phyloP scores from a whole-genome alignment of 495 filamentous ascomycete genomes.

The Cercophora scortea region DNA sequence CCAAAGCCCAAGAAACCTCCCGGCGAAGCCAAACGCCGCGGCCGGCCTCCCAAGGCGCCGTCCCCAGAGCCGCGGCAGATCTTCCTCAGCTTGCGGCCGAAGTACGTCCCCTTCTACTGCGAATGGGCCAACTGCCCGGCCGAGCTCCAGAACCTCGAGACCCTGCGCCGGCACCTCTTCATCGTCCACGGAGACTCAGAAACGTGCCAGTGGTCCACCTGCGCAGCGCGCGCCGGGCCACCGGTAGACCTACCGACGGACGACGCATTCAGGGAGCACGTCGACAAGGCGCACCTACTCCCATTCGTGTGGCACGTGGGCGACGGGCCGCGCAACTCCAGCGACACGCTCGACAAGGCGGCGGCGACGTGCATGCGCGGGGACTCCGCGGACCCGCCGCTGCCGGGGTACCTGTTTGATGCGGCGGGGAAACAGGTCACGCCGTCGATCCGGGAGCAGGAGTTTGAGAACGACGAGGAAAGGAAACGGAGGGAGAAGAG shows the following conservation, averaged over 20 bases:
- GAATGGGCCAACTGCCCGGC: constrained; percentile 48
- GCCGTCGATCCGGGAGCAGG: constrained; percentile 27
- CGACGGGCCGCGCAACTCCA: constrained; percentile 47
- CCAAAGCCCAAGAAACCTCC: constrained; percentile 9
- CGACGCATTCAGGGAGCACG: constrained; percentile 49
- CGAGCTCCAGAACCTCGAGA: constrained; percentile 67
- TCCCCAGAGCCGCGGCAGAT: constrained; percentile 13
- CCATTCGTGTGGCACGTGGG: constrained; percentile 56
- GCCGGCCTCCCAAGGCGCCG: constrained; percentile 14
- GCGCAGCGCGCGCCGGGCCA: constrained; percentile 3
- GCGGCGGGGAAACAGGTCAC: constrained; percentile 35
- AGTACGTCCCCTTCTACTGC: constrained; percentile 24
- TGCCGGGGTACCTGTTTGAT: constrained; percentile 36
- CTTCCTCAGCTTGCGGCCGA: constrained; percentile 16
- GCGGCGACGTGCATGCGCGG: neutral
- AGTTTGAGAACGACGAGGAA: constrained; percentile 31
- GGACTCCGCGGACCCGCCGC: constrained; percentile 8
- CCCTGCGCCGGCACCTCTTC: constrained; percentile 58
- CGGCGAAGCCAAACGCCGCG: constrained; percentile 12
- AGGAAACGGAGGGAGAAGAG: constrained; percentile 21
- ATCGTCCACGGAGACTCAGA: constrained; percentile 38
- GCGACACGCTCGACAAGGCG: neutral
- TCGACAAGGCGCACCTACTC: constrained; percentile 51
- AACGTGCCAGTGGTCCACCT: constrained; percentile 30
- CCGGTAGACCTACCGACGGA: constrained; percentile 16